Percentiles rank a stretch among this genome's conserved stretches.
Conservation (phyloP, 2,329 filamentous ascomycete genomes). For the Neoarthrinium moseri region DNA sequence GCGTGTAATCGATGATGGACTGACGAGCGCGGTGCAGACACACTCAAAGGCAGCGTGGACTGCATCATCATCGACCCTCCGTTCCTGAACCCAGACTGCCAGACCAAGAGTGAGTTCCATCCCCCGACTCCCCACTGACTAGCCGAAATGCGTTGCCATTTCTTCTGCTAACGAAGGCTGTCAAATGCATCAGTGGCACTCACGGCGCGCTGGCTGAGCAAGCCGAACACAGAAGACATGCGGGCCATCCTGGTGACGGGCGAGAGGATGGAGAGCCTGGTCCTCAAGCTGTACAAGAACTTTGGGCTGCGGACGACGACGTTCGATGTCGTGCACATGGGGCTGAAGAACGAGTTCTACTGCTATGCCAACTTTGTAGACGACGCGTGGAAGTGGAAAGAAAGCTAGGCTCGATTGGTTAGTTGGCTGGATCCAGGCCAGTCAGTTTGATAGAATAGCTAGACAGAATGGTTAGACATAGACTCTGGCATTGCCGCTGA, state of each 20-base stretch:
- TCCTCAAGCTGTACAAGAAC: constrained; percentile 65
- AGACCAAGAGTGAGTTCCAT: constrained; percentile 71
- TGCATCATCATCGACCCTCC: constrained; percentile 75
- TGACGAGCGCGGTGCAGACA: constrained; percentile 28
- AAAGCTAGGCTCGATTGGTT: neutral
- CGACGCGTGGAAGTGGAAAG: constrained; percentile 41
- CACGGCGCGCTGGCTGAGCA: constrained; percentile 72
- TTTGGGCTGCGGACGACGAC: constrained; percentile 63
- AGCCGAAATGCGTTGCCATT: neutral
- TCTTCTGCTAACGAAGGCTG: no score
- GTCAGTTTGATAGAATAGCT: no score
- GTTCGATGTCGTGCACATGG: constrained; percentile 67
- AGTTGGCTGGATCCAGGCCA: no score
- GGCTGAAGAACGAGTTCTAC: constrained; percentile 77
- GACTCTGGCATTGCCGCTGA: no score
- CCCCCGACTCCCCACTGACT: constrained; percentile 5
- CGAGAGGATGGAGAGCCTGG: constrained; percentile 68
- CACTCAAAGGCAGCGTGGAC: constrained; percentile 64
- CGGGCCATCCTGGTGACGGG: constrained; percentile 71
- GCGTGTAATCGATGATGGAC: neutral
- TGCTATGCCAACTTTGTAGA: constrained; percentile 80
- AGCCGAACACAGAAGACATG: constrained; percentile 26
- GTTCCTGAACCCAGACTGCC: constrained; percentile 77
- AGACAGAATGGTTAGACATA: no score
- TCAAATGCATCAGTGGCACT: constrained; percentile 55